These are phyloP conservation scores for Arachnopeziza araneosa DNA, from an alignment of 2,329 filamentous ascomycete species.

Conservation along the genomic window DNA sequence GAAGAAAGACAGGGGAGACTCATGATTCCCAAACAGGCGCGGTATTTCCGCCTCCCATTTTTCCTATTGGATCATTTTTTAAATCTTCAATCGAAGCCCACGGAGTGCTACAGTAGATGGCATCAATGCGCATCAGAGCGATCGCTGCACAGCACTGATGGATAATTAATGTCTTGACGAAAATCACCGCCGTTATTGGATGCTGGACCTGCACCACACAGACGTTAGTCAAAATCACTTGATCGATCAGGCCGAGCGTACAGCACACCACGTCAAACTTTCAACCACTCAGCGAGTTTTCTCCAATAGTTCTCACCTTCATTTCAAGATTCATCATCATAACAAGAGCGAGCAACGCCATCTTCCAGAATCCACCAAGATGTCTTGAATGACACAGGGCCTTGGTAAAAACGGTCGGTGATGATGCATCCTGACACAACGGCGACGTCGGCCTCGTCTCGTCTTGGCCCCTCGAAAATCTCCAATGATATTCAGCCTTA, in stretches of 20 bases:
- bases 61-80: background rate
- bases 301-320: background rate
- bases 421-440: background rate
- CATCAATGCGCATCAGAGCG: background rate
- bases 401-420: background rate
- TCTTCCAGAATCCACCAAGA: background rate
- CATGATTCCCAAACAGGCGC: background rate
- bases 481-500: background rate
- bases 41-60: background rate
- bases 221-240: background rate
- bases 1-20: background rate
- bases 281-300: background rate
- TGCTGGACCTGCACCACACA: background rate
- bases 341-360: background rate
- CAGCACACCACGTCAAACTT: background rate
- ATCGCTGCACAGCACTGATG: background rate
- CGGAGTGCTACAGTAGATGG: background rate
- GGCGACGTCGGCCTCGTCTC: background rate
- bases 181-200: background rate
- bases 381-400: background rate
- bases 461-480: background rate
- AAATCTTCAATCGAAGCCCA: background rate
- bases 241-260: background rate
- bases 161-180: background rate
- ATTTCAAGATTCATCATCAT: background rate